Evolutionary conservation across 768 basidiomycete species (phyloP).

Genomic region (Obba rivulosa): DNA sequence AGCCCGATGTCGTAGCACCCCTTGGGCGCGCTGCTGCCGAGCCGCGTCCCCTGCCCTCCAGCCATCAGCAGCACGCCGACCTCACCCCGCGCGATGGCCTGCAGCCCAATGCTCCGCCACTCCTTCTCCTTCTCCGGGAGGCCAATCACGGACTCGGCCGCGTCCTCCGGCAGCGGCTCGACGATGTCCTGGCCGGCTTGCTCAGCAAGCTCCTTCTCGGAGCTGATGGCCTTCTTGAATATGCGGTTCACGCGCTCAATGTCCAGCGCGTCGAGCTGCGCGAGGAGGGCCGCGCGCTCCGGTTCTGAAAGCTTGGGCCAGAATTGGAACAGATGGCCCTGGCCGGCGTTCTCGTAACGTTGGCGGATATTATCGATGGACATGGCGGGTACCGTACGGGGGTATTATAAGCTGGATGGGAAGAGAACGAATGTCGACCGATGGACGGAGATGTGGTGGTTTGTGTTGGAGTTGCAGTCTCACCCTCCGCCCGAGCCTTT

Average conservation of each 20-base stretch:
- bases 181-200: conserved; percentile 48
- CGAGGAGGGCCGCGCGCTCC: conserved; percentile 58
- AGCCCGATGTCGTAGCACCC: conserved; percentile 98
- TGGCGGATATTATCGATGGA: conserved; percentile 49
- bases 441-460: neutral
- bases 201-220: conserved; percentile 49
- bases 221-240: conserved; percentile 67
- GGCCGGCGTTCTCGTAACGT: conserved; percentile 74
- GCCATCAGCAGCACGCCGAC: conserved; percentile 98
- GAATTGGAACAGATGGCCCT: conserved; percentile 87
- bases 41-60: conserved; percentile 93
- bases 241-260: conserved; percentile 90
- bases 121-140: conserved; percentile 50
- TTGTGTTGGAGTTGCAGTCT: neutral
- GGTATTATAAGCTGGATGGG: neutral
- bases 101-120: conserved; percentile 78
- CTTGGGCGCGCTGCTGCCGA: conserved; percentile 91
- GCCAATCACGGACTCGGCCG: conserved; percentile 58
- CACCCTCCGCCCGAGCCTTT: neutral
- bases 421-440: conserved; percentile 1
- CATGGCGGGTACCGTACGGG: conserved; percentile 33
- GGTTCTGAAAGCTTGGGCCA: conserved; percentile 64
- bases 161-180: conserved; percentile 75
- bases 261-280: conserved; percentile 77
- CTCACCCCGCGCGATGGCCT: conserved; percentile 73